A percentile compares a stretch with the other conserved stretches of the same genome.
Evolutionary conservation across 2,329 filamentous ascomycete genomes (phyloP).

Genomic region (Fusarium goolgardi): DNA sequence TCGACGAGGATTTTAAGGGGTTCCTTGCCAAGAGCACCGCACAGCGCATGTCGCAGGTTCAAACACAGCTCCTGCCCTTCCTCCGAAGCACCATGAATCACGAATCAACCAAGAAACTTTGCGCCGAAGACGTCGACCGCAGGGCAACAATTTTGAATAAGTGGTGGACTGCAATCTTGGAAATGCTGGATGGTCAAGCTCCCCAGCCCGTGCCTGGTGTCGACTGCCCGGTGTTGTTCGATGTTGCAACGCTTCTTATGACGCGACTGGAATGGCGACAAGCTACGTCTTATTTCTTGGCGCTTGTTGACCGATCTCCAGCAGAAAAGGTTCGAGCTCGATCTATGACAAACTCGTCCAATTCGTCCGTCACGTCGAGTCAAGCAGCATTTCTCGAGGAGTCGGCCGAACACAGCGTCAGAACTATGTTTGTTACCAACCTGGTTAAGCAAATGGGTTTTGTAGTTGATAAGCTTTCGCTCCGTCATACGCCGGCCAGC

Average conservation of each 20-base stretch:
- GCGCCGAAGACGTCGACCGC: constrained; percentile 85
- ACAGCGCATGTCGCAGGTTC: constrained; percentile 80
- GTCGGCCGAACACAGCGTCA: constrained; percentile 88
- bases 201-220: constrained; percentile 81
- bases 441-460: constrained; percentile 85
- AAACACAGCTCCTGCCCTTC: constrained; percentile 79
- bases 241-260: constrained; percentile 85
- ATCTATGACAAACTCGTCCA: constrained; percentile 63
- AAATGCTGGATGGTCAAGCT: constrained; percentile 78
- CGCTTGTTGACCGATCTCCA: constrained; percentile 67
- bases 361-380: constrained; percentile 75
- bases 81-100: constrained; percentile 76
- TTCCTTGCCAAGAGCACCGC: constrained; percentile 79
- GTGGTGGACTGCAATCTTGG: constrained; percentile 88
- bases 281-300: constrained; percentile 74
- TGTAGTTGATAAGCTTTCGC: constrained; percentile 89
- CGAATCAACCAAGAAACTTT: constrained; percentile 70
- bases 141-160: constrained; percentile 84
- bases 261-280: constrained; percentile 88
- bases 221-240: constrained; percentile 84
- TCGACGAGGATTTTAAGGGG: constrained; percentile 61
- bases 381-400: constrained; percentile 64
- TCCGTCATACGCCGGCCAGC: constrained; percentile 73
- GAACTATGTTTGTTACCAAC: constrained; percentile 87
- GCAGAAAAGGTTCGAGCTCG: constrained; percentile 59